Conservation (phyloP, 768 basidiomycete species). For the Suillus variegatus region DNA sequence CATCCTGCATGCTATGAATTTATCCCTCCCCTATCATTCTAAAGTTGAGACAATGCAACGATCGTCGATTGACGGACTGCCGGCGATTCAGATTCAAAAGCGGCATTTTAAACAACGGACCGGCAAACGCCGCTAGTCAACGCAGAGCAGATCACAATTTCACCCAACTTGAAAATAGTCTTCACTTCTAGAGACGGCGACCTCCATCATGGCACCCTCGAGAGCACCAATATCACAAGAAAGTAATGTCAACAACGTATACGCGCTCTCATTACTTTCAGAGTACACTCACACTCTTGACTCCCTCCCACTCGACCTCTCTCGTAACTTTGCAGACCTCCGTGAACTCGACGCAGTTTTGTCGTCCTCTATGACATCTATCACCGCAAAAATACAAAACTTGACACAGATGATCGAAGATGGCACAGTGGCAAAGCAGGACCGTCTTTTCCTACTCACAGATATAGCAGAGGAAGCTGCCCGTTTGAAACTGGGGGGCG, state of each 20-base stretch:
- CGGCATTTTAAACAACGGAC: constrained; percentile 19
- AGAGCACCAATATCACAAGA: constrained; percentile 31
- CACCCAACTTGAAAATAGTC: not conserved
- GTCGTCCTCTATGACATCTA: constrained; percentile 79
- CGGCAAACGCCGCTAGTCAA: constrained; percentile 28
- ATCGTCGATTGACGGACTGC: not conserved
- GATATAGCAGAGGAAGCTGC: constrained; percentile 95
- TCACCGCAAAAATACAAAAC: constrained; percentile 75
- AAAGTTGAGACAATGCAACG: constrained; percentile 8
- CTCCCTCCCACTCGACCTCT: constrained; percentile 91
- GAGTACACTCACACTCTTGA: constrained; percentile 94
- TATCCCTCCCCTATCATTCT: not conserved
- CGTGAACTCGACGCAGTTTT: constrained; percentile 98
- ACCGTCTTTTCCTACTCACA: constrained; percentile 82
- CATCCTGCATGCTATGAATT: constrained; percentile 10
- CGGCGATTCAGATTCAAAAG: constrained; percentile 1
- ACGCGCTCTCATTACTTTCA: constrained; percentile 68
- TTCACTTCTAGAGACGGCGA: not conserved
- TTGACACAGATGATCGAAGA: constrained; percentile 80
- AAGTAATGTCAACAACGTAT: constrained; percentile 45
- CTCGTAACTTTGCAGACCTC: constrained; percentile 92
- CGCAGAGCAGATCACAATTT: not conserved
- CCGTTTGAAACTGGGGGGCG: constrained; percentile 89
- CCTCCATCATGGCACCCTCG: constrained; percentile 37
- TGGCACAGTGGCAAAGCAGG: constrained; percentile 56